These are phyloP conservation scores for Thalassiosira profunda DNA, from an alignment of 108 stramenopile genomes.

Conservation along the genomic window DNA sequence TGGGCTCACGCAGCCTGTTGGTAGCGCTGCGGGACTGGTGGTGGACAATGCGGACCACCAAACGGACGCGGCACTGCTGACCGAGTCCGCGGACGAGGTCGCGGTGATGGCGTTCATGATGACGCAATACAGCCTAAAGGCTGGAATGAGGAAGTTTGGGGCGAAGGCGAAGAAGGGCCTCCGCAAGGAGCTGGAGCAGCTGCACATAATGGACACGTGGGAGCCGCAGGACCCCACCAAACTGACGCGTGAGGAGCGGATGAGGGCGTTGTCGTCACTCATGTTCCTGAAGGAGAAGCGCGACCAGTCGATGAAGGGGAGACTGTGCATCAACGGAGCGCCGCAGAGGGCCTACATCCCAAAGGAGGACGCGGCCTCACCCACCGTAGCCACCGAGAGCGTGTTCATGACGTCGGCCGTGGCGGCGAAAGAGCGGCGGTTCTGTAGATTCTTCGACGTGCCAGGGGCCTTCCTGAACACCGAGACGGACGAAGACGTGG, in stretches of 20 bases:
- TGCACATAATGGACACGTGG: conserved; percentile 32
- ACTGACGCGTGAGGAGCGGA: conserved; percentile 24
- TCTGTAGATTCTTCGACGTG: conserved; percentile 46
- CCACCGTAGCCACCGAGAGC: conserved; percentile 27
- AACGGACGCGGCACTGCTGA: too few species aligned
- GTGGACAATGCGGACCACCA: too few species aligned
- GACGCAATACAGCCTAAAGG: not conserved
- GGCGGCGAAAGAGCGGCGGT: conserved; percentile 42
- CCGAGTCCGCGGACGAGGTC: too few species aligned
- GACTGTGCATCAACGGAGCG: conserved; percentile 30
- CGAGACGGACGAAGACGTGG: conserved; percentile 25
- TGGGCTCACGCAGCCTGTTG: too few species aligned
- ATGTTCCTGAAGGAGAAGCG: conserved; percentile 44
- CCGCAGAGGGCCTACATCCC: conserved; percentile 1
- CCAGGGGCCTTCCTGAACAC: conserved; percentile 59
- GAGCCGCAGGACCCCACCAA: conserved; percentile 15
- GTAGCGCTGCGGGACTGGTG: too few species aligned
- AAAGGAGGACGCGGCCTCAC: not conserved
- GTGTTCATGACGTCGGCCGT: conserved; percentile 30
- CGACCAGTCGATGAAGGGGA: conserved; percentile 24
- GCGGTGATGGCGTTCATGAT: too few species aligned
- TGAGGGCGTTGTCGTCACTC: conserved; percentile 21
- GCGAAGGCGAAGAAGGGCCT: conserved; percentile 28
- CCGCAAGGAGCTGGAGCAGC: conserved; percentile 47
- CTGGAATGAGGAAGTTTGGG: conserved; percentile 37